Conservation (phyloP, 305 asterid species). For the Fraxinus ornus region DNA sequence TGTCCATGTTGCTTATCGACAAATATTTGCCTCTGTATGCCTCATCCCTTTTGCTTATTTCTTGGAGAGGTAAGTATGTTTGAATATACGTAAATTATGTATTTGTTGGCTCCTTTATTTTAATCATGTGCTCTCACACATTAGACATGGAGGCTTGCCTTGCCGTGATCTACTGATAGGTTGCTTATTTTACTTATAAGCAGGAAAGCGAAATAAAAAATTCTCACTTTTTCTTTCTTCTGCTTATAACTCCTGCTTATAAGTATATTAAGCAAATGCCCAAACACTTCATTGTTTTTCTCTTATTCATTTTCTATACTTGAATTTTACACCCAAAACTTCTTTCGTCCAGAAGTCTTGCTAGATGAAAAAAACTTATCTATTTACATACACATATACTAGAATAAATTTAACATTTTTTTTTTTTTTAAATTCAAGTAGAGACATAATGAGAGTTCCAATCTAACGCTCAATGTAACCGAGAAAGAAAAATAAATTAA, state of each 20-base stretch:
- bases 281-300: background rate
- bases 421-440: background rate
- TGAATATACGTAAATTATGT: background rate
- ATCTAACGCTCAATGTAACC: background rate
- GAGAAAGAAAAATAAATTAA: background rate
- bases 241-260: no score
- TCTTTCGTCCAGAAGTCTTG: background rate
- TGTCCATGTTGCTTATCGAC: slow-evolving; percentile 88
- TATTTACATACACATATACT: background rate
- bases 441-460: background rate
- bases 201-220: no score
- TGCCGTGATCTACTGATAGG: background rate
- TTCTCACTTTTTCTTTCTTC: no score
- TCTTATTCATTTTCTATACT: background rate
- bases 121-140: background rate
- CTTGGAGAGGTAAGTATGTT: slow-evolving; percentile 57
- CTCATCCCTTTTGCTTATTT: slow-evolving; percentile 73
- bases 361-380: background rate
- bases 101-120: background rate
- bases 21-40: slow-evolving; percentile 62
- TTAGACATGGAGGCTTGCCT: background rate
- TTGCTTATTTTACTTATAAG: no score
- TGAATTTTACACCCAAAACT: background rate
- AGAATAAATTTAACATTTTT: background rate
- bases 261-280: background rate